Base-by-base conservation (phyloP, 495 filamentous ascomycete species). In the Apodospora peruviana region DNA sequence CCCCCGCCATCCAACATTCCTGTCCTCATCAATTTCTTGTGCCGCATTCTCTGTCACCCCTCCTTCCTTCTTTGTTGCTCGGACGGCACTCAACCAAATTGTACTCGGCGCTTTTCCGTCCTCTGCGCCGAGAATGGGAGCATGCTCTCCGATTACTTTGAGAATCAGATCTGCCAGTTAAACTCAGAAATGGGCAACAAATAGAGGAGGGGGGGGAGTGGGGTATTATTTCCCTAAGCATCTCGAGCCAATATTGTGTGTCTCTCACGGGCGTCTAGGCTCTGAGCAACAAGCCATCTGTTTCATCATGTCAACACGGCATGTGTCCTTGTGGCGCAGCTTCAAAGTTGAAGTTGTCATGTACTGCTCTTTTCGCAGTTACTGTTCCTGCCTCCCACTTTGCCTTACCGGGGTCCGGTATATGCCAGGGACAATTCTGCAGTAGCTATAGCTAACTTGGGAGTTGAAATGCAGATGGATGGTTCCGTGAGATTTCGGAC, bases 401-500 rank as follows among this genome's bases (percentile, higher is more conserved):
- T 32, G 27, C 27, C 27, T 32, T 32, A 32, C 27, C 27, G 27
- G 27, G 27, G 14, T 7, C 14, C 27, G 27, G 14, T 32, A 32
- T 32, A 32, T 32, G 27, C 27, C 27, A 32, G 14, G 27, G 14
- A 32, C 27, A 32, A 7, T 7, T 14, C 7, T 14, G 27, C 14
- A 14, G 27, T 7, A 32, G 27, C 27, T 14, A 14, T 7, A 19
- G 24, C 20, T 55, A 41, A 42, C 47, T 14, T 14, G n/a, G n/a
- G 27, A 32, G 27, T 32, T 14, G 27, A 25, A 4, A 20, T 38
- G n/a, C 29, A 95, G 91, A 97, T 94, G 93, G 91, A 73, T 99
- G 93, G 94, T 97, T 97, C 85, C 89, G 90, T 66, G 94, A 97
- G 73, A 84, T 95, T 70, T 94, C 88, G 50, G 74, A 87, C 60